Evolutionary conservation across 2,329 filamentous ascomycete genomes (phyloP), one percentile per base, ranked within the genome.

Genomic region (Diaporthe capsici): DNA sequence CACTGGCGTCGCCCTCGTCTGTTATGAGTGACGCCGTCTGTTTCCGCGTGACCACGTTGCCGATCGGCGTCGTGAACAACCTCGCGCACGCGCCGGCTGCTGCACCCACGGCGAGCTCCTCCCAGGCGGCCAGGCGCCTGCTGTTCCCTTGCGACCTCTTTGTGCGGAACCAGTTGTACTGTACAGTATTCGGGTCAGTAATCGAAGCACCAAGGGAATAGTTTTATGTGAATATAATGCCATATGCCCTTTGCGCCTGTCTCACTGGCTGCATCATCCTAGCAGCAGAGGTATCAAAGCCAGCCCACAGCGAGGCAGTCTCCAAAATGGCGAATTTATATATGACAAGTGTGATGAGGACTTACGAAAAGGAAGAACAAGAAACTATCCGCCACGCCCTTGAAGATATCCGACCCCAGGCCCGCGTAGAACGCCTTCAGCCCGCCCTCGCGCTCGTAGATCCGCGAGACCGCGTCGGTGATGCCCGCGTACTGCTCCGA

Each of bases 41-140:
- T 83, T 95, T 95, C 63, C 94, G 87, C 1, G 94, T 95, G 4
- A 97, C 94, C 37, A 98, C 91, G 80, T 96, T 97, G 67, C 94
- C 90, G 34, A 97, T 89, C 0, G 95, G 95, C 8, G 94, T 95
- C 0, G 95, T 97, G 78, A 95, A 90, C 67, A 94, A 85, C 81
- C 94, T 94, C 1, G 94, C 91, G 78, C 93, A 91, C 0, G 94
- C 93, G 9, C 95, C 95, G 0, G 95, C 94, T 0, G 93, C 82
- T 39, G 94, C 89, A 9, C 95, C 94, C 17, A 96, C 90, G 10
- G 90, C 89, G 47, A 98, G 88, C 83, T 98, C 95, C 80, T 95
- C 93, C 31, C 93, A 75, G 1, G 92, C 88, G 3, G 90, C 90
- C 1, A 97, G 85, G 77, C 84, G 78, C 75, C 81, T 84, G 79